Evolutionary conservation across 169 alveolate species (phyloP).

Genomic region (Plasmodium chabaudi): DNA sequence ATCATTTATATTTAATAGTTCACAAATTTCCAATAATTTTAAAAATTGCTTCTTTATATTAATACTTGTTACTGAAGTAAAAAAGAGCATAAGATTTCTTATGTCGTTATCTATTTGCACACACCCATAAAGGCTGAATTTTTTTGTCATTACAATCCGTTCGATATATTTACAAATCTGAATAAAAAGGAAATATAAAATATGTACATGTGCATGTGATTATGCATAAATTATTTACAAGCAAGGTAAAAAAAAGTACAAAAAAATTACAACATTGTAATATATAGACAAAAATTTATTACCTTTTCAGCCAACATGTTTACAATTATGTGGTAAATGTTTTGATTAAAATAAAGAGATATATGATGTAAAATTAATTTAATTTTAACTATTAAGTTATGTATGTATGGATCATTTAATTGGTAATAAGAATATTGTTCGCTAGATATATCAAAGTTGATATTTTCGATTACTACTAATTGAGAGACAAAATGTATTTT

Average conservation of each 20-base stretch:
- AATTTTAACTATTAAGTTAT: constrained; percentile 30
- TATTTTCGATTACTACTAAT: constrained; percentile 46
- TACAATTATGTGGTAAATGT: constrained; percentile 26
- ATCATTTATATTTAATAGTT: constrained; percentile 43
- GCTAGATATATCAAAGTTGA: constrained; percentile 55
- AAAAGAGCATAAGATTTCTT: constrained; percentile 61
- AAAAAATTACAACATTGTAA: neutral
- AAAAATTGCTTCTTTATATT: constrained; percentile 60
- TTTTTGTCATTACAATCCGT: constrained; percentile 48
- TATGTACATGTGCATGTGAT: neutral
- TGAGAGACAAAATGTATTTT: constrained; percentile 61
- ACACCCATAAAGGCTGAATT: constrained; percentile 60
- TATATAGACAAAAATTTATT: neutral
- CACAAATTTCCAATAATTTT: constrained; percentile 66
- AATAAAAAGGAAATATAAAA: neutral
- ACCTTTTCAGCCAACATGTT: constrained; percentile 72
- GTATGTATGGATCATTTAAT: constrained; percentile 68
- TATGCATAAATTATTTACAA: neutral
- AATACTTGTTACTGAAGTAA: constrained; percentile 60
- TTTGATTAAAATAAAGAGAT: constrained; percentile 47
- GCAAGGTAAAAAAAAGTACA: neutral
- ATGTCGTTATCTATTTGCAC: constrained; percentile 75
- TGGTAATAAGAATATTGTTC: constrained; percentile 69
- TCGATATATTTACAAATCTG: constrained; percentile 74
- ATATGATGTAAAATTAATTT: constrained; percentile 35